These are phyloP conservation scores for Yamadazyma kitorensis DNA, from an alignment of 805 yeast genomes.

Conservation along the genomic window DNA sequence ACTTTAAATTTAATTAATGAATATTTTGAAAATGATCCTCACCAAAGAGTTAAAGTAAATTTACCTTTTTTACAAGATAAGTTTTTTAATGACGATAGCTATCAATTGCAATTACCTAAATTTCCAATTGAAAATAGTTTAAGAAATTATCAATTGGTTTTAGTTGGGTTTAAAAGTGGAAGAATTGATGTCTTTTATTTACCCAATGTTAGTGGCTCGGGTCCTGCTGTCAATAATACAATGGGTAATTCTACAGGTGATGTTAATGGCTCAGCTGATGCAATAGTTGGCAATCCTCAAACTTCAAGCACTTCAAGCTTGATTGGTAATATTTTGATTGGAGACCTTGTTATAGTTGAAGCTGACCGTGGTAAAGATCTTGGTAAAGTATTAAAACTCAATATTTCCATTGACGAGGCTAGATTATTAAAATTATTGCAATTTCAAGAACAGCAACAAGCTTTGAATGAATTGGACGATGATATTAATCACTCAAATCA, in stretches of 20 bases:
- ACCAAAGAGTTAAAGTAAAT: slow-evolving; percentile 38
- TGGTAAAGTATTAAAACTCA: slow-evolving; percentile 60
- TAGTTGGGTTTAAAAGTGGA: slow-evolving; percentile 77
- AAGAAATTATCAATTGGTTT: slow-evolving; percentile 42
- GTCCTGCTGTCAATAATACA: no score
- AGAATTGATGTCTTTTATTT: slow-evolving; percentile 74
- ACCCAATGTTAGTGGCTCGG: slow-evolving; percentile 34
- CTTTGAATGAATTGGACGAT: slow-evolving; percentile 38
- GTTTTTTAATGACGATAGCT: slow-evolving; percentile 28
- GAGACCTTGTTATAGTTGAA: slow-evolving; percentile 77
- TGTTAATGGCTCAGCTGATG: neutral
- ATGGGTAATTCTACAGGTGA: neutral
- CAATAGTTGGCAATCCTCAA: slow-evolving; percentile 4
- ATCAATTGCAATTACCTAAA: slow-evolving; percentile 33
- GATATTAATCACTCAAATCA: slow-evolving; percentile 3
- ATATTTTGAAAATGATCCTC: slow-evolving; percentile 38
- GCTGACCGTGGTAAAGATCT: slow-evolving; percentile 81
- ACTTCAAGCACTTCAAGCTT: no score
- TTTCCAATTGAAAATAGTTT: slow-evolving; percentile 37
- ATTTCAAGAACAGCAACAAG: slow-evolving; percentile 69
- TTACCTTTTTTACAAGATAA: slow-evolving; percentile 24
- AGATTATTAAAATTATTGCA: slow-evolving; percentile 62
- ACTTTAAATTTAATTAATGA: slow-evolving; percentile 23
- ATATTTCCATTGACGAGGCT: slow-evolving; percentile 64
- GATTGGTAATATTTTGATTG: slow-evolving; percentile 43